phyloP scores from a whole-genome alignment of 495 filamentous ascomycete species.

The Clohesyomyces aquaticus region DNA sequence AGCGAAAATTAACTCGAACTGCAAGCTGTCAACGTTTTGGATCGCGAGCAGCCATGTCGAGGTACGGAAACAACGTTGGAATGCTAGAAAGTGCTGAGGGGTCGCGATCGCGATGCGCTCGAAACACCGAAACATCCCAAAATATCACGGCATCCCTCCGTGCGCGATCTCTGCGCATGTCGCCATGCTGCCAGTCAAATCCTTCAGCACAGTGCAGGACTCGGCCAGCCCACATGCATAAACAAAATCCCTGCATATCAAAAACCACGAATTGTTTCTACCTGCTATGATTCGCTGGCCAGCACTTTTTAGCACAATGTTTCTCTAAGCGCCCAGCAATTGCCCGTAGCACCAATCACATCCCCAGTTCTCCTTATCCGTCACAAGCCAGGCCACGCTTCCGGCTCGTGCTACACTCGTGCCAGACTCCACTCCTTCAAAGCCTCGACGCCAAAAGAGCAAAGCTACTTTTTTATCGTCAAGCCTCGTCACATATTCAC shows the following conservation, averaged over 20 bases:
- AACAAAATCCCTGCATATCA: slow-evolving; percentile 22
- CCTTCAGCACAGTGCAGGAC: slow-evolving; percentile 24
- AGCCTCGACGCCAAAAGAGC: not conserved
- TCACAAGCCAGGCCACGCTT: not conserved
- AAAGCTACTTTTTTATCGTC: not conserved
- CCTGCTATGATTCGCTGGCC: too few species aligned
- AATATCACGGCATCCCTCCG: slow-evolving; percentile 11
- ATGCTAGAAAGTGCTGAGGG: not conserved
- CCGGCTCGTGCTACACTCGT: not conserved
- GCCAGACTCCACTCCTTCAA: not conserved
- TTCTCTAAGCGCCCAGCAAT: slow-evolving; percentile 25
- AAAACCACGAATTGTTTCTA: slow-evolving; percentile 6
- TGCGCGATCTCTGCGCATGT: slow-evolving; percentile 9
- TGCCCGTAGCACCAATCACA: not conserved
- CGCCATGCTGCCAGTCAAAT: slow-evolving; percentile 7
- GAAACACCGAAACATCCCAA: not conserved
- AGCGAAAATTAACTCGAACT: not conserved
- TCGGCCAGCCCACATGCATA: slow-evolving; percentile 28
- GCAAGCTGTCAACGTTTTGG: too few species aligned
- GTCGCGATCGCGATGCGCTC: not conserved
- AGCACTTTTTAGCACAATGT: slow-evolving; percentile 3
- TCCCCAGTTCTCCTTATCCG: not conserved
- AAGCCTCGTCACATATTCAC: not conserved
- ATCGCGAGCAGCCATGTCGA: too few species aligned
- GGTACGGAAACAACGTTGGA: not conserved